Conservation (phyloP, 1,139 yeast genomes). For the Taiozyma sp. region DNA sequence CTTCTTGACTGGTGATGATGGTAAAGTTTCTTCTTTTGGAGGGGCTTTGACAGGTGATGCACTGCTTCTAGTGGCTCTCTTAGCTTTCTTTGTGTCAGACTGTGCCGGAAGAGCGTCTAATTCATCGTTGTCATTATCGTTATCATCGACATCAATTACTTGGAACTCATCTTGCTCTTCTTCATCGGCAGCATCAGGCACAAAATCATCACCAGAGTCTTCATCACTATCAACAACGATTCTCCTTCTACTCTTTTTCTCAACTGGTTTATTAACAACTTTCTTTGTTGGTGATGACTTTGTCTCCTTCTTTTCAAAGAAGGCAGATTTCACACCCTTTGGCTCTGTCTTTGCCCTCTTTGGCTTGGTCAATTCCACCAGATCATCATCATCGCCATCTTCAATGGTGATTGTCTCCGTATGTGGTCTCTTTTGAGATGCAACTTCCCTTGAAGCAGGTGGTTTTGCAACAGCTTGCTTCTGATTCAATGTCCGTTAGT, state of each 20-base stretch:
- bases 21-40: not conserved
- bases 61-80: not conserved
- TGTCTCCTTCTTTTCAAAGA: not conserved
- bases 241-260: slow-evolving; percentile 1
- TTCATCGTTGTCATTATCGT: slow-evolving; percentile 17
- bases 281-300: not conserved
- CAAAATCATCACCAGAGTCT: slow-evolving; percentile 4
- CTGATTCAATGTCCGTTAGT: not conserved
- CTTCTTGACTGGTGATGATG: not conserved
- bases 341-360: slow-evolving; percentile 6
- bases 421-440: slow-evolving; percentile 6
- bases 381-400: slow-evolving; percentile 24
- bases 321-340: slow-evolving; percentile 1
- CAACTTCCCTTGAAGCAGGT: not conserved
- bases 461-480: not conserved
- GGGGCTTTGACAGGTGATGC: slow-evolving; percentile 6
- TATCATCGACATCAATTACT: slow-evolving; percentile 9
- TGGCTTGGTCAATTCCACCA: slow-evolving; percentile 13
- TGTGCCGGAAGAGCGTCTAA: not conserved
- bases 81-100: not conserved
- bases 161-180: slow-evolving; percentile 4
- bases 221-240: slow-evolving; percentile 11
- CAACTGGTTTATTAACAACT: not conserved
- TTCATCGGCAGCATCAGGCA: not conserved
- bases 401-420: slow-evolving; percentile 11